These are phyloP conservation scores for Fusarium anguioides DNA, from an alignment of 2,329 filamentous ascomycete species.

Conservation along the genomic window DNA sequence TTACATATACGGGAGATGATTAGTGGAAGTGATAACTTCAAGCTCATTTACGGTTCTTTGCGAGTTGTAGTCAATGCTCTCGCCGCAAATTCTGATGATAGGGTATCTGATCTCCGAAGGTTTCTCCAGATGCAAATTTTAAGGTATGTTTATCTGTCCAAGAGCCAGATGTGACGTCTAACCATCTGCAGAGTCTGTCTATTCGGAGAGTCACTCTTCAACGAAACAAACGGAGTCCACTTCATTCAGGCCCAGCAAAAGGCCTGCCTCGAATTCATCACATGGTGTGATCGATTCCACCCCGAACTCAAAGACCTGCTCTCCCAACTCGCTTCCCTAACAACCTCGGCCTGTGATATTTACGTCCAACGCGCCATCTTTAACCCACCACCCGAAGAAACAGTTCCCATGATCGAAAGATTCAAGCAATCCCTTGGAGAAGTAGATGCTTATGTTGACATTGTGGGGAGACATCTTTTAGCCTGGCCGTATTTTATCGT, in stretches of 20 bases:
- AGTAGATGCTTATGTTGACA: conserved; percentile 35
- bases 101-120: conserved; percentile 25
- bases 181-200: conserved; percentile 24
- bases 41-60: conserved; percentile 33
- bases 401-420: conserved; percentile 23
- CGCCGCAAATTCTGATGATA: background rate
- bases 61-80: conserved; percentile 33
- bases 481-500: conserved; percentile 41
- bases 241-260: conserved; percentile 37
- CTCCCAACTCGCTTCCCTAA: conserved; percentile 27
- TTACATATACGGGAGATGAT: conserved; percentile 42
- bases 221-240: conserved; percentile 33
- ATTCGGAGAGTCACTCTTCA: conserved; percentile 37
- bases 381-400: conserved; percentile 29
- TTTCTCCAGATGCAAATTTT: conserved; percentile 40
- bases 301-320: conserved; percentile 34
- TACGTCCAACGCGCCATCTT: conserved; percentile 37
- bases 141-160: background rate
- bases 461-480: conserved; percentile 32
- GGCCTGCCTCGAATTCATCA: conserved; percentile 39
- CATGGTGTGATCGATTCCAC: conserved; percentile 36
- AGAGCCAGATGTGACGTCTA: background rate
- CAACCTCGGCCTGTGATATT: conserved; percentile 36
- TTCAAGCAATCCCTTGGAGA: conserved; percentile 32
- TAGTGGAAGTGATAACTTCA: conserved; percentile 39